Conservation (phyloP, 2,329 filamentous ascomycete species). For the Hypoxylon sp. region DNA sequence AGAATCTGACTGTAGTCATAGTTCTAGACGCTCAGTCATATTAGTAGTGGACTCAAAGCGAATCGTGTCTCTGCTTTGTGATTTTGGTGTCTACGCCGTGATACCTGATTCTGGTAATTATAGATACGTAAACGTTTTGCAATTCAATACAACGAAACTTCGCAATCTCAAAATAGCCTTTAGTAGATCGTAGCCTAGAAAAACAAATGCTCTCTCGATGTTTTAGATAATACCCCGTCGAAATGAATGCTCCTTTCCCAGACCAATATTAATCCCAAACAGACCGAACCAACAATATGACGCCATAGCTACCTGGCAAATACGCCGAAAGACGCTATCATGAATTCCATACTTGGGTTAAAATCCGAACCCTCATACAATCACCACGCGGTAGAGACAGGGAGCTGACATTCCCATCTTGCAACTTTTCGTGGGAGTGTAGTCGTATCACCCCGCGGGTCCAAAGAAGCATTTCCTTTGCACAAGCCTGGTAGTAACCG, state of each 20-base stretch:
- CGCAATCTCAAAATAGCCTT: background rate
- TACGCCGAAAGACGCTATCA: too few relatives aligned
- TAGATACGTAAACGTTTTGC: too few relatives aligned
- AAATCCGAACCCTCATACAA: too few relatives aligned
- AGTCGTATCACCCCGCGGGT: too few relatives aligned
- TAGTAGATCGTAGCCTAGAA: conserved; percentile 4
- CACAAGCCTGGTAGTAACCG: background rate
- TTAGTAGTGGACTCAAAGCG: too few relatives aligned
- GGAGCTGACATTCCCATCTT: background rate
- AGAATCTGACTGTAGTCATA: background rate
- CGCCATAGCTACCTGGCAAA: conserved; percentile 14
- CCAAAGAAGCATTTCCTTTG: background rate
- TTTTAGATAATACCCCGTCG: conserved; percentile 9
- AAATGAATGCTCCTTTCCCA: conserved; percentile 19
- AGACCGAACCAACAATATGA: conserved; percentile 5
- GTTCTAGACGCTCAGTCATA: background rate
- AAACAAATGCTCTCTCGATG: background rate
- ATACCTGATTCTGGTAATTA: too few relatives aligned
- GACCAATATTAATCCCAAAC: conserved; percentile 5
- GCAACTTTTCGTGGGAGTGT: too few relatives aligned
- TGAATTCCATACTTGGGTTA: too few relatives aligned
- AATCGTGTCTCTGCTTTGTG: too few relatives aligned
- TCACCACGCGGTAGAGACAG: background rate
- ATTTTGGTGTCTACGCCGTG: too few relatives aligned
- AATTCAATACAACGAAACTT: too few relatives aligned